Evolutionary conservation across 176 grass and related monocot genomes (phyloP).

Genomic region (Phyllostachys edulis): DNA sequence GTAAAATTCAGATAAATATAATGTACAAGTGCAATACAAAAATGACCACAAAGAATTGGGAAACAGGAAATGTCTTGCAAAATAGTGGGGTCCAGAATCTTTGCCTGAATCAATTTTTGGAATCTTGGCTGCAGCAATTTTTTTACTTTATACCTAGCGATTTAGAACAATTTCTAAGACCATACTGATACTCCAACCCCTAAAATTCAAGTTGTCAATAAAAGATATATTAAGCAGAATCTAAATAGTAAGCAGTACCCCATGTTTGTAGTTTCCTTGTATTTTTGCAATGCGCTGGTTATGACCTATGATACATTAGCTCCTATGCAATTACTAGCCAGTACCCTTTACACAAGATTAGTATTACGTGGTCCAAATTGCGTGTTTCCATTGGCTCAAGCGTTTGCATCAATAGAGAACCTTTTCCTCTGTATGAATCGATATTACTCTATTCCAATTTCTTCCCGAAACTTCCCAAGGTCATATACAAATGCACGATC

Average conservation of each 20-base stretch:
- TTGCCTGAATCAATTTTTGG: neutral
- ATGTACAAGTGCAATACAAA: neutral
- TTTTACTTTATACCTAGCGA: neutral
- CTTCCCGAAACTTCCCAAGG: too few species aligned
- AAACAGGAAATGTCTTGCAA: neutral
- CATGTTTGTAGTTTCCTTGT: neutral
- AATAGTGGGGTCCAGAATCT: neutral
- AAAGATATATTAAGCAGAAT: neutral
- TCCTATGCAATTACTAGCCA: neutral
- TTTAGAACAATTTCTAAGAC: neutral
- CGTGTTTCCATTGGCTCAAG: neutral
- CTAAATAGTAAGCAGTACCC: neutral
- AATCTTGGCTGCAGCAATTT: neutral
- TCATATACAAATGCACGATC: neutral
- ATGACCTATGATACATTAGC: constrained; percentile 17
- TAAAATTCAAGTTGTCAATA: neutral
- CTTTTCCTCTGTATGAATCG: too few species aligned
- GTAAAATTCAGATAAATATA: neutral
- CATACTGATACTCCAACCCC: neutral
- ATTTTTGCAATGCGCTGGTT: neutral
- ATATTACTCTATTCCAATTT: too few species aligned
- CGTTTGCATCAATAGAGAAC: too few species aligned
- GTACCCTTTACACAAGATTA: constrained; percentile 1
- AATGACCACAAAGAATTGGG: neutral
- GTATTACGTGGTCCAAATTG: neutral